Percentiles rank a stretch among this genome's conserved stretches.
Conservation (phyloP, 345 rosid genomes). For the Erodium maritimum region DNA sequence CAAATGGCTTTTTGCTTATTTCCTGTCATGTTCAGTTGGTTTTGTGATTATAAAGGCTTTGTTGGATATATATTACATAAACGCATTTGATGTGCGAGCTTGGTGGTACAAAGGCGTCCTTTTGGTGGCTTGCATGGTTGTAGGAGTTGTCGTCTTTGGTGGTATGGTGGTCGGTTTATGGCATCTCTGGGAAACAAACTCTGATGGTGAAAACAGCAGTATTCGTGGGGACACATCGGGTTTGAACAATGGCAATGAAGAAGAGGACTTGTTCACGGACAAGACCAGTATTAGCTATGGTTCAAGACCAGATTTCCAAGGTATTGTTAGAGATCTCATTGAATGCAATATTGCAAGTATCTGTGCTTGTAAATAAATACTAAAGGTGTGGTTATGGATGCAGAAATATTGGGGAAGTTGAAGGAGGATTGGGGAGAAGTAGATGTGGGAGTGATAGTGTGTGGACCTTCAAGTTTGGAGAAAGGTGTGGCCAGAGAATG, state of each 20-base stretch:
- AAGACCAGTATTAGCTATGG: slow-evolving; percentile 21
- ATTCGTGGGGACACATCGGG: slow-evolving; percentile 3
- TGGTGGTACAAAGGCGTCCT: slow-evolving; percentile 40
- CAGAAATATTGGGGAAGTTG: slow-evolving; percentile 21
- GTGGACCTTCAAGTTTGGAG: slow-evolving; percentile 30
- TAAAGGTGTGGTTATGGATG: slow-evolving; percentile 2
- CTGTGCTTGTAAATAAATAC: too few species aligned
- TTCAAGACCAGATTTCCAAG: slow-evolving; percentile 33
- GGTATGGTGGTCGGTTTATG: slow-evolving; percentile 26
- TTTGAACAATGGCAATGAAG: not conserved
- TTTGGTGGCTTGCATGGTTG: slow-evolving; percentile 22
- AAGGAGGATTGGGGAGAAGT: slow-evolving; percentile 20
- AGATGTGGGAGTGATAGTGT: slow-evolving; percentile 29
- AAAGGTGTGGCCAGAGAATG: slow-evolving; percentile 27
- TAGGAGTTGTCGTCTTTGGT: slow-evolving; percentile 24
- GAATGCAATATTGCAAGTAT: too few species aligned
- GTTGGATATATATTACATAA: slow-evolving; percentile 21
- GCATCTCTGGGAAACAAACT: slow-evolving; percentile 26
- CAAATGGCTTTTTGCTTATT: slow-evolving; percentile 27
- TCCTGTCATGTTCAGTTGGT: slow-evolving; percentile 22
- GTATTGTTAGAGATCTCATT: slow-evolving; percentile 9
- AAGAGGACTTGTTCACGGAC: slow-evolving; percentile 1
- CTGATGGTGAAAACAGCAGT: slow-evolving; percentile 2
- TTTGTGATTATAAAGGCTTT: slow-evolving; percentile 14
- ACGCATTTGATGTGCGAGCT: slow-evolving; percentile 15